Base-by-base conservation (phyloP, 805 yeast genomes). In the Ogataea salicorniae region DNA sequence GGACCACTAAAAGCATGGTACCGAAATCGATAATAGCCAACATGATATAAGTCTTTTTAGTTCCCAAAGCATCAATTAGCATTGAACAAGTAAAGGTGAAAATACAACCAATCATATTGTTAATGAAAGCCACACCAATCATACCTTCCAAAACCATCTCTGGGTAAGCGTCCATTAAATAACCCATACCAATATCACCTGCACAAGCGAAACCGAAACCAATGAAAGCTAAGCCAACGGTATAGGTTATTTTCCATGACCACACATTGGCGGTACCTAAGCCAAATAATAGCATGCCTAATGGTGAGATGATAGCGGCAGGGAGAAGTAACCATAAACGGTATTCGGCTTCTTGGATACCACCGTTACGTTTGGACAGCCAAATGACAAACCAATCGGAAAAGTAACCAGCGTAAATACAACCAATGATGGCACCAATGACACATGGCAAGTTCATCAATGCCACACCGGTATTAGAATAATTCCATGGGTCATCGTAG, bases 361-460 rank as follows among this genome's bases (percentile, higher is more conserved):
- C 87, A 46, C 74, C 70, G 59, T 80, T 80, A 43, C 79, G 68
- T 54, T 75, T 79, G 4, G 87, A 84, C 69, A 77, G 61, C 79
- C 79, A 76, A 17, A 79, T 60, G 13, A 82, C 84, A 61, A 81
- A 79, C 60, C 74, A 69, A 59, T 83, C 88, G 26, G 83, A 76
- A 22, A 80, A 44, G 23, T 72, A 59, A 51, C 88, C 87, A 2
- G 87, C 85, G 52, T 79, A 78, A 23, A 80, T 53, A 71, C 87
- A 82, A 4, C 87, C 88, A 49, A 83, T 69, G 29, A 79, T 62
- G 2, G 88, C 84, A 40, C 88, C 88, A 43, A 81, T 74, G 38
- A 81, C 67, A 47, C 83, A 76, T 0, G 92, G 90, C 20, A 85
- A 72, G 56, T 85, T 84, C 90, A 85, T 84, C 38, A 85, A 59